Conservation (phyloP, 495 filamentous ascomycete genomes). For the Penicillium maclennaniae region DNA sequence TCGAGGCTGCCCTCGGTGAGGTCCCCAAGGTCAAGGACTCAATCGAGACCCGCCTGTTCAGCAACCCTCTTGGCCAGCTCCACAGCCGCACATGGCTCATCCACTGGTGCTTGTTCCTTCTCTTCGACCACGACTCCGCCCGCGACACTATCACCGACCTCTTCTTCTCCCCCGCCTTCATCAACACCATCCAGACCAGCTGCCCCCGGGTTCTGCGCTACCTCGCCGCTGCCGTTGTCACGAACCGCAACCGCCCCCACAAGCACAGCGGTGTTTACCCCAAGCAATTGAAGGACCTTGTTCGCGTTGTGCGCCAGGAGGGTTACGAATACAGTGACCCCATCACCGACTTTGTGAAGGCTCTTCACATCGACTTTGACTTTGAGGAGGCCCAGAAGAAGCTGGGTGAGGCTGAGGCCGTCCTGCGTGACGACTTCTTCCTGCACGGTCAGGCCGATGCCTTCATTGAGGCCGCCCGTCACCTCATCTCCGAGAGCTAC, state of each 20-base stretch:
- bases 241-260: slow-evolving; percentile 77
- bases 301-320: slow-evolving; percentile 93
- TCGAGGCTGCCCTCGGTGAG: slow-evolving; percentile 76
- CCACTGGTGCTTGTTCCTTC: slow-evolving; percentile 97
- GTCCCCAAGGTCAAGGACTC: slow-evolving; percentile 87
- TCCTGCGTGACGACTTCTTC: slow-evolving; percentile 94
- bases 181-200: slow-evolving; percentile 98
- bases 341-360: slow-evolving; percentile 92
- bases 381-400: slow-evolving; percentile 97
- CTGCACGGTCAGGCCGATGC: slow-evolving; percentile 75
- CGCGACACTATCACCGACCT: slow-evolving; percentile 88
- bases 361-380: slow-evolving; percentile 95
- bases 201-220: slow-evolving; percentile 97
- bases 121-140: slow-evolving; percentile 94
- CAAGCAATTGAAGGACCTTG: slow-evolving; percentile 95
- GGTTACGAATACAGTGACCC: slow-evolving; percentile 96
- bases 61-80: slow-evolving; percentile 90
- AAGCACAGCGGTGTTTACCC: slow-evolving; percentile 82
- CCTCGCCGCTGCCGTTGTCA: slow-evolving; percentile 92
- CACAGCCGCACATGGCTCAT: slow-evolving; percentile 93
- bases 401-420: slow-evolving; percentile 84
- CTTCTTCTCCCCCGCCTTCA: slow-evolving; percentile 92
- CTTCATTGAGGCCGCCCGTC: slow-evolving; percentile 91
- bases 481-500: slow-evolving; percentile 96
- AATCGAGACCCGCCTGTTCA: slow-evolving; percentile 89